phyloP scores from a whole-genome alignment of 1,284 basidiomycete species.

The Takashimella tepidaria region DNA sequence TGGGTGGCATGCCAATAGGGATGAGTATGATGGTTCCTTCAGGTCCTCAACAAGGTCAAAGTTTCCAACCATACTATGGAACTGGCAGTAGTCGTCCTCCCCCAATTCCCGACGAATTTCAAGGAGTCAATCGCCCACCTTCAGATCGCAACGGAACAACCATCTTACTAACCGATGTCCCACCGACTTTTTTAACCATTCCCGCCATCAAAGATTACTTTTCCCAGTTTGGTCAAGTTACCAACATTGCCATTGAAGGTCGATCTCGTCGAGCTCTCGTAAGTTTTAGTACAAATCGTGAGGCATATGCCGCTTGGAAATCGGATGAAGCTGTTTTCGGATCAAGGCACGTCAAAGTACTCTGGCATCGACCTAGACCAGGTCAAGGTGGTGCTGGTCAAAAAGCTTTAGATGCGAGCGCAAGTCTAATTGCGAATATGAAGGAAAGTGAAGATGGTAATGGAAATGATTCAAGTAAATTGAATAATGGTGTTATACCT shows the following conservation, averaged over 20 bases:
- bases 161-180: slow-evolving; percentile 90
- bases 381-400: slow-evolving; percentile 73
- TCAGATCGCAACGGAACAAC: slow-evolving; percentile 66
- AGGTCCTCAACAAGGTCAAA: slow-evolving; percentile 13
- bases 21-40: slow-evolving; percentile 10
- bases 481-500: slow-evolving; percentile 30
- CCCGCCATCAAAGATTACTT: slow-evolving; percentile 83
- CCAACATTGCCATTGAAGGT: slow-evolving; percentile 84
- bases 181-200: slow-evolving; percentile 70
- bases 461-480: neutral
- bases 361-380: slow-evolving; percentile 86
- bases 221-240: slow-evolving; percentile 85
- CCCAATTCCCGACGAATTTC: slow-evolving; percentile 17
- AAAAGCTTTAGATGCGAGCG: slow-evolving; percentile 70
- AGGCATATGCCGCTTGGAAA: slow-evolving; percentile 85
- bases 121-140: slow-evolving; percentile 37
- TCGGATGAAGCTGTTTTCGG: slow-evolving; percentile 88
- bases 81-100: slow-evolving; percentile 5
- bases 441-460: slow-evolving; percentile 15
- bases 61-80: slow-evolving; percentile 3
- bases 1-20: too few relatives aligned
- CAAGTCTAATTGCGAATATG: slow-evolving; percentile 63
- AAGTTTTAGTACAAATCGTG: slow-evolving; percentile 76
- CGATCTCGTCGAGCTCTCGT: slow-evolving; percentile 71
- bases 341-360: slow-evolving; percentile 89